Evolutionary conservation across 2,329 filamentous ascomycete species (phyloP), one percentile per base, ranked within the genome.

Genomic region (Ascochyta rabiei): DNA sequence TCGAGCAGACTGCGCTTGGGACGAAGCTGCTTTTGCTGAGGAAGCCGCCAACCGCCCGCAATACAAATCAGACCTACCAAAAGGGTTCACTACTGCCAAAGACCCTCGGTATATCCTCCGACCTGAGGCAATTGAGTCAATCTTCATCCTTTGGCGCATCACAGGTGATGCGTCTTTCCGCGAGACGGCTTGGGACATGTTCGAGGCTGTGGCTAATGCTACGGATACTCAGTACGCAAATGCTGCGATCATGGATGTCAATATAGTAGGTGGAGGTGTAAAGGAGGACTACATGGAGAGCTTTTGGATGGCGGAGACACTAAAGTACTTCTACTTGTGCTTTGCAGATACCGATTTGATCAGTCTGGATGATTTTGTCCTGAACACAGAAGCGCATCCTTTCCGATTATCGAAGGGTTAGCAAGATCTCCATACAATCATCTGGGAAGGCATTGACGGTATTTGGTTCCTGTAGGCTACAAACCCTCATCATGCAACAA

Each of bases 111-210:
- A 80, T 56, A 75, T 78, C 19, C 73, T 81, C 8, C 72, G 79
- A 1, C 79, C 83, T 0, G 83, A 86, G 68, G 82, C 82, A 2
- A 82, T 86, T 48, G 83, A 86, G 62, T 81, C 78, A 2, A 76
- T 85, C 10, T 85, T 85, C 63, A 76, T 85, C 53, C 75, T 85
- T 59, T 86, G 84, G 68, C 79, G 83, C 28, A 81, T 84, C 45
- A 85, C 83, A 1, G 83, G 83, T 12, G 77, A 84, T 47, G 70
- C 70, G 26, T 72, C 63, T 55, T 72, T 70, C 21, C 66, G 74
- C 40, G 76, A 80, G 5, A 68, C 66, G 13, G 78, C 77, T 4
- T 81, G 78, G 78, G 66, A 75, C 0, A 80, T 81, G 77, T 80
- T 79, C 58, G 53, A 69, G 41, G 72, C 75, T 9, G 77, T 80